Base-by-base conservation (phyloP, 768 basidiomycete species). In the Trametes elegans region DNA sequence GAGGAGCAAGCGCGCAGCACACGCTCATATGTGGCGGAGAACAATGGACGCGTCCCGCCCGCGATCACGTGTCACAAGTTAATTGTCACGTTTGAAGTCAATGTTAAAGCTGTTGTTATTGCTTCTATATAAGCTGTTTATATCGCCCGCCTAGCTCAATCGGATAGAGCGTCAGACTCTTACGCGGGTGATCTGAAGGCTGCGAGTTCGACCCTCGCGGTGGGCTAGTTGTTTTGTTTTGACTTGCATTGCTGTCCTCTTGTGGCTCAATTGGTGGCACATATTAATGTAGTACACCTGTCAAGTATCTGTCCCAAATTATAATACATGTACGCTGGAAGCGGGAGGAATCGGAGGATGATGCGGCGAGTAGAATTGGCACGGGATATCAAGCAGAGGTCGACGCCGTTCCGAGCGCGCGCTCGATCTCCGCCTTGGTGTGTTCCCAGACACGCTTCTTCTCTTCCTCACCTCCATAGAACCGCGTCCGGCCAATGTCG, bases 171-270 rank as follows among this genome's bases (percentile, higher is more conserved):
- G 79, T 81, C 79, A 80, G 80, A 79, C 78, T 81, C 77, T 81
- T 79, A 81, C 28, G 48, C 48, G 45, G 49, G 41, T 56, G 44
- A 80, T 79, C 79, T 80, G 77, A 80, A 79, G 79, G 78, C 77
- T 79, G 78, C 79, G 78, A 78, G 77, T 79, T 79, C 78, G 78
- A 79, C 79, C 78, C 78, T 78, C 78, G 78, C 78, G 79, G 78
- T 80, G 78, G 78, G 78, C 79, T 79, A 80, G 41, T 57, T n/a
- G 21, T 42, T 32, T 42, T 34, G 28, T 42, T 32, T 5, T 19
- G 36, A 13, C 4, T 14, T 27, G 13, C 23, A 16, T 13, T 16
- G 3, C n/a, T n/a, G n/a, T n/a, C n/a, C n/a, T n/a, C n/a, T n/a
- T n/a, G n/a, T n/a, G n/a, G n/a, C n/a, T n/a, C n/a, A n/a, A n/a